Evolutionary conservation across 2,329 filamentous ascomycete genomes (phyloP), one percentile per base, ranked within the genome.

Genomic region (Lachnellula hyalina): DNA sequence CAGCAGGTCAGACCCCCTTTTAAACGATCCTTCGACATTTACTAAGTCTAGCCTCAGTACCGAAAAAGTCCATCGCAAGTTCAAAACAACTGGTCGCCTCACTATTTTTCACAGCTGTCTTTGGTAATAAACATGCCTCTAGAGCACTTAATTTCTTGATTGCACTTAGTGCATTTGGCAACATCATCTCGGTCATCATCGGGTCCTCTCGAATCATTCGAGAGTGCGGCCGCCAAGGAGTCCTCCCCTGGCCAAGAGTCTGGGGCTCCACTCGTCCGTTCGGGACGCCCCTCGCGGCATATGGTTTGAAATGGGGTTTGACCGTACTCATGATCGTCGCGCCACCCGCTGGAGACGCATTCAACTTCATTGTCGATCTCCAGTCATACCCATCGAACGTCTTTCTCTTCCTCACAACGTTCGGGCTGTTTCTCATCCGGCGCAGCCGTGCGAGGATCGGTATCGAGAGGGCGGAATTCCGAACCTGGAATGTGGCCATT

Each of bases 221-320:
- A 12, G 83, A 86, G 65, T 83, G 80, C 56, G 83, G 65, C 2
- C 52, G 61, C 55, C 82, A 85, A 70, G 83, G 83, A 6, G 80
- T 85, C 0, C 71, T 86, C 1, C 82, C 83, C 0, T 85, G 68
- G n/a, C 75, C 82, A 1, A 67, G 68, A 1, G 81, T 86, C 57
- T 87, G 83, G 83, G 82, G 80, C 0, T 82, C 79, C 0, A 86
- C 83, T 0, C 75, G 74, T 53, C 84, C 83, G 0, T 85, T 86
- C 54, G 83, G 82, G 2, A 87, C 84, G 0, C 82, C 83, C 0
- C 62, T 84, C 0, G 82, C 81, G 0, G 82, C 83, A 0, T 84
- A 84, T 56, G 51, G 76, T 2, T 59, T 85, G 3, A 82, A 83
- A 63, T 86, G 80, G 79, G 62, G 61, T 0, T 66, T 83, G 54